These are phyloP conservation scores for Pachysandra terminalis DNA, from an alignment of 164 flowering plant species.

Conservation along the genomic window DNA sequence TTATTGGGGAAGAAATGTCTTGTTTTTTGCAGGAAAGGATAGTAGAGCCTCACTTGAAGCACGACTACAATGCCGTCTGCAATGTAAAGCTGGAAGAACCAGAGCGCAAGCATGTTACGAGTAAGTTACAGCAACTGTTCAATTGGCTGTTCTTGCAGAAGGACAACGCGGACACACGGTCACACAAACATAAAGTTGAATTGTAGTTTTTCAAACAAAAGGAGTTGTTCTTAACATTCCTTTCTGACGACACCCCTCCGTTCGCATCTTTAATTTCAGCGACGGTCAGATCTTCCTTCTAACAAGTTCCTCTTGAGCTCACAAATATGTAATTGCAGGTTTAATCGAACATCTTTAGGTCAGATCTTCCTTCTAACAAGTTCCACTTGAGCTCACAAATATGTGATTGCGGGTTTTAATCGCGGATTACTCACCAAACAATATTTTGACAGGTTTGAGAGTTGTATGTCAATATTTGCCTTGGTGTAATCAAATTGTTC, in stretches of 20 bases:
- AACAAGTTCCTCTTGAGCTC: not conserved
- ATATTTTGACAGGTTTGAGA: no score
- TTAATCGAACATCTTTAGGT: no score
- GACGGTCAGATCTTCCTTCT: not conserved
- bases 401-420: no score
- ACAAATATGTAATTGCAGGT: no score
- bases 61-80: constrained; percentile 53
- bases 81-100: constrained; percentile 25
- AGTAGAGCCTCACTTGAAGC: constrained; percentile 66
- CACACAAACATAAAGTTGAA: constrained; percentile 32
- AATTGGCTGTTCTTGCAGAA: constrained; percentile 43
- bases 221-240: not conserved
- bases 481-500: no score
- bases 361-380: no score
- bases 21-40: constrained; percentile 53
- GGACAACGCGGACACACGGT: constrained; percentile 23
- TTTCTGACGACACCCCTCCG: not conserved
- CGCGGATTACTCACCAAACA: no score
- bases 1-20: not conserved
- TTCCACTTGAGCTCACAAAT: no score
- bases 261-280: not conserved
- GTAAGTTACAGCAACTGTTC: constrained; percentile 41
- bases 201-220: constrained; percentile 23
- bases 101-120: constrained; percentile 19
- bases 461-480: no score